These are phyloP conservation scores for Haematococcus lacustris DNA, from an alignment of 139 green algal species.

Conservation along the genomic window DNA sequence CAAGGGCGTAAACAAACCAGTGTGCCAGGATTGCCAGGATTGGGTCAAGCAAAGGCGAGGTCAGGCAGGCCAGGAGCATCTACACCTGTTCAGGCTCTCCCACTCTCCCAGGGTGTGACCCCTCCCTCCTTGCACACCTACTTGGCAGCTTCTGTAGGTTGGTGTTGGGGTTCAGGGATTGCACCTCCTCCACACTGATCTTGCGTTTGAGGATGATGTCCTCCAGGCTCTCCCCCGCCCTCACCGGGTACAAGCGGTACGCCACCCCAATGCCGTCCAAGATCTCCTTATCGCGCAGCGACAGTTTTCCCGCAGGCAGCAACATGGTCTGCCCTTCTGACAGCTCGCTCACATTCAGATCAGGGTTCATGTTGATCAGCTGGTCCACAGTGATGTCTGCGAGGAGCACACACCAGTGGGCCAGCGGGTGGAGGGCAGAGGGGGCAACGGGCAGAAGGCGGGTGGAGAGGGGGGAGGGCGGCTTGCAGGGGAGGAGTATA, in stretches of 20 bases:
- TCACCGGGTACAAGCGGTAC: conserved; percentile 71
- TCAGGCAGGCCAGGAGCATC: too few species aligned
- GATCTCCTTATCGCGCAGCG: conserved; percentile 72
- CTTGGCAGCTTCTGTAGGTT: conserved; percentile 57
- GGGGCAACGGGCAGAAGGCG: background rate
- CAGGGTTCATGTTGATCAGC: conserved; percentile 56
- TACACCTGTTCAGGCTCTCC: too few species aligned
- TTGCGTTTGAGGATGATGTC: conserved; percentile 69
- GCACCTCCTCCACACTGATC: conserved; percentile 63
- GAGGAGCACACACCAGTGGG: conserved; percentile 1
- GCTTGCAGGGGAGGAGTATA: background rate
- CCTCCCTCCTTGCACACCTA: conserved; percentile 9
- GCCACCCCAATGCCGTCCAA: conserved; percentile 61
- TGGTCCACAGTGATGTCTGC: conserved; percentile 55
- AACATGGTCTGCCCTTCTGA: conserved; percentile 72
- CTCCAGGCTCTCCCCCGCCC: conserved; percentile 60
- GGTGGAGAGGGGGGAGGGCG: background rate
- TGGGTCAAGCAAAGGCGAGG: too few species aligned
- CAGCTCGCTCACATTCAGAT: conserved; percentile 26
- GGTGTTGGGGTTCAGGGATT: conserved; percentile 65
- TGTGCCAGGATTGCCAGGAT: too few species aligned
- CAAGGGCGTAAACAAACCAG: too few species aligned
- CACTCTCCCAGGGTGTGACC: too few species aligned
- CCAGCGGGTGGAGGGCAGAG: background rate
- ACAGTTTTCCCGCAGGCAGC: conserved; percentile 70